These are phyloP conservation scores for Pythium angustatum DNA, from an alignment of 352 stramenopile genomes.

Conservation along the genomic window DNA sequence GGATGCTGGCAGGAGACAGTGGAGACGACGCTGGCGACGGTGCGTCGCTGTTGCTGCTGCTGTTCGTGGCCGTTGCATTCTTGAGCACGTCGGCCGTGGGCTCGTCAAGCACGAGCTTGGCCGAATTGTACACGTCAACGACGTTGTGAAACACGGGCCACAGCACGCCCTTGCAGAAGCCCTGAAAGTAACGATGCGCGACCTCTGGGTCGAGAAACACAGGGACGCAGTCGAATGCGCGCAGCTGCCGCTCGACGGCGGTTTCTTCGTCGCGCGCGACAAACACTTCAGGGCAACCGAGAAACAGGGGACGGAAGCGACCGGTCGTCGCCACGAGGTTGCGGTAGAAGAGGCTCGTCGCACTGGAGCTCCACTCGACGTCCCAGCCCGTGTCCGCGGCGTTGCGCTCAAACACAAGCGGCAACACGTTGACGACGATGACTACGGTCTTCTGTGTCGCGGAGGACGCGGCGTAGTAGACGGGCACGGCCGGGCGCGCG, in stretches of 20 bases:
- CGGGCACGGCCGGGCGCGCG: background rate
- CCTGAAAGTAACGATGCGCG: conserved; percentile 85
- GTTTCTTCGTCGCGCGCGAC: conserved; percentile 56
- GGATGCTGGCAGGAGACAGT: background rate
- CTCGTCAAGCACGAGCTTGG: conserved; percentile 62
- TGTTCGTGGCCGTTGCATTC: no score
- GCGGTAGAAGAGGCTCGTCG: conserved; percentile 77
- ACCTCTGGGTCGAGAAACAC: conserved; percentile 93
- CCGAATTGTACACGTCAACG: conserved; percentile 94
- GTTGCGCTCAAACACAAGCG: conserved; percentile 68
- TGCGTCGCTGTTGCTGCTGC: background rate
- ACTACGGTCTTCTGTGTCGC: conserved; percentile 55
- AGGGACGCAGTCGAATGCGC: conserved; percentile 93
- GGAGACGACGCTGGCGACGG: background rate
- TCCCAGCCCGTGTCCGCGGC: conserved; percentile 44
- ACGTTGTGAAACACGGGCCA: conserved; percentile 98
- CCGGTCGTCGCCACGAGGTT: conserved; percentile 57
- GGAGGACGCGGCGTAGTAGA: background rate
- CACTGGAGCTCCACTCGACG: conserved; percentile 72
- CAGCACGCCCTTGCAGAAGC: conserved; percentile 97
- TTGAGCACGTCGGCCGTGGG: conserved; percentile 12
- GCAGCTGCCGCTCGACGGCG: conserved; percentile 72
- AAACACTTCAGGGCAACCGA: conserved; percentile 79
- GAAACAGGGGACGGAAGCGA: conserved; percentile 62
- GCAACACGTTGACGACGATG: conserved; percentile 81